These are phyloP conservation scores for Daedaleopsis nitida DNA, from an alignment of 768 basidiomycete species.

Conservation along the genomic window DNA sequence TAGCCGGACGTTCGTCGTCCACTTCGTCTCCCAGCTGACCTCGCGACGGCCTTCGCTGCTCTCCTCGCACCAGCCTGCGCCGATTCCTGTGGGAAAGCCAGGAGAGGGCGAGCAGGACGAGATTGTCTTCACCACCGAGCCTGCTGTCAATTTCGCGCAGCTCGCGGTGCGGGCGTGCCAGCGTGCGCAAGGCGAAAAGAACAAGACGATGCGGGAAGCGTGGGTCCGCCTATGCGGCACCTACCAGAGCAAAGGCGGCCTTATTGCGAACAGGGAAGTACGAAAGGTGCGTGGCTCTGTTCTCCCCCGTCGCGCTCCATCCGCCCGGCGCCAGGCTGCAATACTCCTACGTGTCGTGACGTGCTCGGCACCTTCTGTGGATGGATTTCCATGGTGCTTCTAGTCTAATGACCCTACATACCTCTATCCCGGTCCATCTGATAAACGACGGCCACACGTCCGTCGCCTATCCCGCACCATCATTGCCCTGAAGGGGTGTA, in stretches of 20 bases:
- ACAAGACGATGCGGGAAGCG: constrained; percentile 71
- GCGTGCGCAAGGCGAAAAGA: constrained; percentile 78
- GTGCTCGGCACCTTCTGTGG: background rate
- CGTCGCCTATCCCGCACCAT: background rate
- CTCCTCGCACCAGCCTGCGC: constrained; percentile 42
- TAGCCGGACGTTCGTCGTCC: constrained; percentile 88
- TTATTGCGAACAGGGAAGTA: constrained; percentile 61
- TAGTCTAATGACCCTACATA: background rate
- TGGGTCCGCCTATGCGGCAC: constrained; percentile 87
- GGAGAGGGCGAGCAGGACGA: constrained; percentile 50
- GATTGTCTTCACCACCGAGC: constrained; percentile 72
- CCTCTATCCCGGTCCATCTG: background rate
- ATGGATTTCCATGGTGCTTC: background rate
- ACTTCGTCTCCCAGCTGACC: constrained; percentile 68
- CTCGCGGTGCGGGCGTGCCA: constrained; percentile 89
- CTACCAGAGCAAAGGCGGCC: constrained; percentile 73
- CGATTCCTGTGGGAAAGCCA: constrained; percentile 50
- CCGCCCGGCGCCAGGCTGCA: constrained; percentile 7
- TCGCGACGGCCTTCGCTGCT: constrained; percentile 43
- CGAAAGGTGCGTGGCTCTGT: constrained; percentile 57
- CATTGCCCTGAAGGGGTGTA: background rate
- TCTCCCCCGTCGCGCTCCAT: background rate
- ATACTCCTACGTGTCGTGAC: constrained; percentile 11
- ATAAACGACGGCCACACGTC: background rate
- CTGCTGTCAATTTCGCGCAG: constrained; percentile 86